Evolutionary conservation across 352 stramenopile genomes (phyloP), one percentile per base, ranked within the genome.

Genomic region (Blastocystis sp.): DNA sequence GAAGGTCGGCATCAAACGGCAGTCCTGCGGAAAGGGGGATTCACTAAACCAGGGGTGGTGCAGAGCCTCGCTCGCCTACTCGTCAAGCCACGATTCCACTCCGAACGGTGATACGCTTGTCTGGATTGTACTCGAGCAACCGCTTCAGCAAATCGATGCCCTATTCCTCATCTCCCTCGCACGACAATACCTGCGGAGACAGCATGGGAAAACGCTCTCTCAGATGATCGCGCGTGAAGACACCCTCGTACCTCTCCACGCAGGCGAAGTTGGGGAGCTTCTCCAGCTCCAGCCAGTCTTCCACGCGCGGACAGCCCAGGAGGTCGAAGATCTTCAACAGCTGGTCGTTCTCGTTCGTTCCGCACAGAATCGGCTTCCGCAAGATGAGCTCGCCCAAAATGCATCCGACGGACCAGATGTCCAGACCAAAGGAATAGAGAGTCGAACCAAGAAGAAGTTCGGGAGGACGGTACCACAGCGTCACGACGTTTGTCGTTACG

Each of bases 291-390:
- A 62, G 79, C 63, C 79, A 89, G 41, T 89, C 62, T 29, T 41
- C 13, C 13, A 65, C 37, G n/a, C 29, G 29, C 24, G 79, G 79
- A 62, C 50, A 89, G 24, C 79, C 79, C 63, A 89, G 65, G 9
- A 89, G n/a, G 60, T 65, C 45, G 67, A 89, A 89, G 35, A 89
- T 89, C 41, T 89, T 89, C 19, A 89, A 19, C 1, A 89, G 79
- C 41, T 89, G 79, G 31, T 89, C 79, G n/a, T 78, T 89, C 55
- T 89, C 79, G 21, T 89, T 89, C 31, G 21, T 79, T 4, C 79
- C 79, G 41, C 63, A 80, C 1, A 89, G 79, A 31, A 89, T 69
- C 3, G 79, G 79, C 2, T 89, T 31, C 21, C 79, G 62, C 37
- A 59, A 29, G 12, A 89, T 69, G 9, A 89, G 37, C 51, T 89